phyloP scores from a whole-genome alignment of 345 rosid species.

The Salix udensis region DNA sequence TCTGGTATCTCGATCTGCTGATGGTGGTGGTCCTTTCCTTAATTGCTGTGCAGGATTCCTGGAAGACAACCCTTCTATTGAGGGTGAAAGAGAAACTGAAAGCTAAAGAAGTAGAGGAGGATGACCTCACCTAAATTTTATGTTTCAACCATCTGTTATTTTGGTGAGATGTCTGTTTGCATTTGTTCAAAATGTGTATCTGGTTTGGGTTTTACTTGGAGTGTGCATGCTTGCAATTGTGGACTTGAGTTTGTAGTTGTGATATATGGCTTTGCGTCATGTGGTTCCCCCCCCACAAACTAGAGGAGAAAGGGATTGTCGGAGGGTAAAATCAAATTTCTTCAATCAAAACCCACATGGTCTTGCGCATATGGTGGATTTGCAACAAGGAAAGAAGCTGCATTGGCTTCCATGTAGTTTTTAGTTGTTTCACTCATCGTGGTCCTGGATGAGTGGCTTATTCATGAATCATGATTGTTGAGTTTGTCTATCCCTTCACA shows the following conservation, averaged over 20 bases:
- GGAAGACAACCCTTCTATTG: constrained; percentile 93
- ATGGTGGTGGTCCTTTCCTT: background rate
- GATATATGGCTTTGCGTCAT: background rate
- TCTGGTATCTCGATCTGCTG: background rate
- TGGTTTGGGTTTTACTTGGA: constrained; percentile 17
- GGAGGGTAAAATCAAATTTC: background rate
- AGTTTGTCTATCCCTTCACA: background rate
- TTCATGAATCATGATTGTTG: background rate
- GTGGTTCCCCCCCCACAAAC: background rate
- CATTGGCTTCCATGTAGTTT: background rate
- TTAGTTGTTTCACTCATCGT: background rate
- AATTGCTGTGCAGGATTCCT: constrained; percentile 55
- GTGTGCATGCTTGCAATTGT: constrained; percentile 7
- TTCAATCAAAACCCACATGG: background rate
- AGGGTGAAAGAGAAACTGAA: constrained; percentile 98
- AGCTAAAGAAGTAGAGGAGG: constrained; percentile 92
- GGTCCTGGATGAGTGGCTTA: background rate
- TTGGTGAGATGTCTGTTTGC: background rate
- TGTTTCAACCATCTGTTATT: constrained; percentile 5
- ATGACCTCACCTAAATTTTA: constrained; percentile 76
- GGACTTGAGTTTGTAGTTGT: constrained; percentile 14
- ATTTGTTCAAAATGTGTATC: background rate
- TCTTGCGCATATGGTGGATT: background rate
- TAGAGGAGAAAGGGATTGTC: background rate
- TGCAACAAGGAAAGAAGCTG: background rate